phyloP scores from a whole-genome alignment of 2,329 filamentous ascomycete species.

The Thelonectria olida region DNA sequence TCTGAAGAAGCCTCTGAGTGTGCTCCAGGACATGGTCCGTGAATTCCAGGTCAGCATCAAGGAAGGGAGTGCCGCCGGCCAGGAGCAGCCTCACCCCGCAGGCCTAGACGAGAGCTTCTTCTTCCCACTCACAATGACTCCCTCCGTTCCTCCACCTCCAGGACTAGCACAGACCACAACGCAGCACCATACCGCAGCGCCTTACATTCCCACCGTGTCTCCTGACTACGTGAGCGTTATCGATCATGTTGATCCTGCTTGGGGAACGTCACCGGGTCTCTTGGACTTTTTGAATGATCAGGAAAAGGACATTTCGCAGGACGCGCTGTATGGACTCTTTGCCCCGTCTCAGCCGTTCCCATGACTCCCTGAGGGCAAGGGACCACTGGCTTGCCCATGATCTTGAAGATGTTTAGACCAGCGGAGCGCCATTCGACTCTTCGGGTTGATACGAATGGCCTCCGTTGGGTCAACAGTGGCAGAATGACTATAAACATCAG shows the following conservation, averaged over 20 bases:
- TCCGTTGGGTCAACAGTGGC: not conserved
- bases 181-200: constrained; percentile 25
- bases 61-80: constrained; percentile 33
- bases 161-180: constrained; percentile 16
- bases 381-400: not conserved
- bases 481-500: not conserved
- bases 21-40: constrained; percentile 46
- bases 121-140: constrained; percentile 40
- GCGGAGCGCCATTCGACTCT: not conserved
- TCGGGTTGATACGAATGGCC: not conserved
- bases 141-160: constrained; percentile 4
- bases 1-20: constrained; percentile 46
- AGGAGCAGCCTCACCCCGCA: constrained; percentile 32
- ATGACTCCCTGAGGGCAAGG: constrained; percentile 19
- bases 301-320: constrained; percentile 44
- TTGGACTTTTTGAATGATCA: constrained; percentile 43
- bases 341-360: constrained; percentile 42
- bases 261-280: constrained; percentile 38
- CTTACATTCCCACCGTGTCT: constrained; percentile 27
- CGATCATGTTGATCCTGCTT: constrained; percentile 37
- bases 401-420: not conserved
- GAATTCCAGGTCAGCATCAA: constrained; percentile 44
- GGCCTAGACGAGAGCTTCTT: constrained; percentile 44
- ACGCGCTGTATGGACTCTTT: constrained; percentile 44
- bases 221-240: constrained; percentile 35